Evolutionary conservation across 257 asterid species (phyloP), one percentile per base, ranked within the genome.

Genomic region (Nicotiana paniculata): DNA sequence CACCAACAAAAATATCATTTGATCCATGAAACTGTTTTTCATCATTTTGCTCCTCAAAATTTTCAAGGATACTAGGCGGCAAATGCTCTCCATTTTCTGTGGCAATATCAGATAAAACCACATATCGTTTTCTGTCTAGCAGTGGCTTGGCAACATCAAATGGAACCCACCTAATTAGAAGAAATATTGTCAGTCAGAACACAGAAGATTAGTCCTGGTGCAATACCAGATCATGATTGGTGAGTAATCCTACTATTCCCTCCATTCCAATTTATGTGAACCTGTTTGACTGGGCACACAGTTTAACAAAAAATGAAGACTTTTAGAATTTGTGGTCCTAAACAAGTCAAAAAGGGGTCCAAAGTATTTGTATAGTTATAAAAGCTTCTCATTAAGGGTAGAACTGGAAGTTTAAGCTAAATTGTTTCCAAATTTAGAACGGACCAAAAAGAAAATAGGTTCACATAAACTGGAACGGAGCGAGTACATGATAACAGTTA

Each of bases 81-180:
- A 77, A 80, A 46, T 85, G 81, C 77, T 85, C 92, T 77, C 92
- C 97, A 83, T 82, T 83, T 76, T 54, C 87, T 70, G 89, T 32
- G 83, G 90, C 62, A 77, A 82, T 80, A 84, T 94, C 98, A 46
- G 99, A 94, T 63, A 96, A 85, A 76, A 90, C 93, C 67, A 86
- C 93, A 77, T 91, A 92, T 30, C 85, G 90, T 83, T 89, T 90
- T 86, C 90, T 88, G 84, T 94, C 98, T 18, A 96, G 94, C 84
- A 88, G 82, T 61, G 93, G 95, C 92, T 89, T 93, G 67, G 90
- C 93, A 83, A 88, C 83, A 84, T 93, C 95, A 87, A 90, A 96
- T 28, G 89, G 90, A 83, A 94, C 89, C 99, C 99, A 96, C 91
- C 99, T 96, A 78, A 84, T 58, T 24, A 88, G 81, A 82, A 80